Evolutionary conservation across 805 yeast species (phyloP), one percentile per base, ranked within the genome.

Genomic region (Wickerhamomyces sydowiorum): DNA sequence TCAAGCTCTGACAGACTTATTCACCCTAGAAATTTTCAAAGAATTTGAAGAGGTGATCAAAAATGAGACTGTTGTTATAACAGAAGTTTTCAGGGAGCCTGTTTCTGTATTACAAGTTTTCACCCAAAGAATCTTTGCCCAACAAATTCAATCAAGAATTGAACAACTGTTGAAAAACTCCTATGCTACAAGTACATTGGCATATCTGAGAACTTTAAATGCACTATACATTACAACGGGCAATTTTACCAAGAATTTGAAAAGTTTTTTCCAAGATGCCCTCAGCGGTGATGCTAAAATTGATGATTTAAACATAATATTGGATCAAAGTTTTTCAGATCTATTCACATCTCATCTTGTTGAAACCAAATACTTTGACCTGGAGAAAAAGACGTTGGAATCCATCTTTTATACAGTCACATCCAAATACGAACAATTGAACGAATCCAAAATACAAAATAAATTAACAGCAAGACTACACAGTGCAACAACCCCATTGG

Each of bases 121-220:
- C 54, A 66, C 86, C 28, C 86, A 84, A 55, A 73, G 95, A 52
- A 70, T 85, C 10, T 86, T 82, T 62, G 89, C 83, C 0, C 91
- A 86, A 60, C 74, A 86, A 49, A 64, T 83, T 25, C 74, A 76
- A 48, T 68, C 75, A 17, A 70, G 76, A 51, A 67, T 81, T 15
- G 80, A 78, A 46, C 63, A 74, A 1, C 65, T 86, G 25, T 61
- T 89, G 25, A 78, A 73, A 39, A 76, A 73, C 42, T 81, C 96
- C 0, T 72, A 76, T 37, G 72, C 84, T 2, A 66, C 76, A 7
- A 77, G 86, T 20, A 70, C 79, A 3, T 64, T 89, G 39, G 83
- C 95, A 0, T 87, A 83, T 56, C 79, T 89, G 2, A 73, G 98
- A 53, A 72, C 82, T 1, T 62, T 91, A 27, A 86, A 87, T 61